Evolutionary conservation across 345 rosid species (phyloP).

Genomic region (Citrus mangshanensis): DNA sequence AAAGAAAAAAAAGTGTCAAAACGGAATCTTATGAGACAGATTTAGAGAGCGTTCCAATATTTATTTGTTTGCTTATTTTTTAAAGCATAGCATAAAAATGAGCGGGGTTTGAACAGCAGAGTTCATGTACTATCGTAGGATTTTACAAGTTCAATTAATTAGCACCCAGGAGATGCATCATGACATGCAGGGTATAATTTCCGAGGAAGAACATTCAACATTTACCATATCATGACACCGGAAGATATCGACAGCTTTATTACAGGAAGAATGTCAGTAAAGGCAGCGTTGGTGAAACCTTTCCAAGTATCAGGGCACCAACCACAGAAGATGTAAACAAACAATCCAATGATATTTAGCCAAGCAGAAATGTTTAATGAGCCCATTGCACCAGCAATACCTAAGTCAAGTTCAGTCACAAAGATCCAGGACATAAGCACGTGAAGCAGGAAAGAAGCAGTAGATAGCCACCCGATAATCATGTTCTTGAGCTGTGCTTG

Average conservation of each 20-base stretch:
- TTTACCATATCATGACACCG: constrained; percentile 10
- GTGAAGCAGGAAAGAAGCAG: constrained; percentile 28
- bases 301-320: constrained; percentile 2
- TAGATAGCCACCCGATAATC: constrained; percentile 38
- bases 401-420: constrained; percentile 35
- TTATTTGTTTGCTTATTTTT: too few species aligned
- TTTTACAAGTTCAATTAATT: neutral
- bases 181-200: too few species aligned
- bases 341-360: constrained; percentile 38
- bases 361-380: constrained; percentile 45
- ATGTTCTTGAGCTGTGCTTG: constrained; percentile 56
- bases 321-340: constrained; percentile 25
- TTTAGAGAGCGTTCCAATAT: neutral
- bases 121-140: neutral
- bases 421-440: constrained; percentile 40
- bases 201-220: too few species aligned
- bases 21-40: neutral
- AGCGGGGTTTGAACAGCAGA: too few species aligned
- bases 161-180: neutral
- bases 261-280: neutral
- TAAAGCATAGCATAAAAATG: too few species aligned
- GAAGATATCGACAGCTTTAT: constrained; percentile 8
- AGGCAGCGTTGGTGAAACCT: constrained; percentile 1
- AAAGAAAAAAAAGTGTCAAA: too few species aligned
- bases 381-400: constrained; percentile 48